Conservation (phyloP, 768 basidiomycete genomes). For the Lactarius deliciosus region DNA sequence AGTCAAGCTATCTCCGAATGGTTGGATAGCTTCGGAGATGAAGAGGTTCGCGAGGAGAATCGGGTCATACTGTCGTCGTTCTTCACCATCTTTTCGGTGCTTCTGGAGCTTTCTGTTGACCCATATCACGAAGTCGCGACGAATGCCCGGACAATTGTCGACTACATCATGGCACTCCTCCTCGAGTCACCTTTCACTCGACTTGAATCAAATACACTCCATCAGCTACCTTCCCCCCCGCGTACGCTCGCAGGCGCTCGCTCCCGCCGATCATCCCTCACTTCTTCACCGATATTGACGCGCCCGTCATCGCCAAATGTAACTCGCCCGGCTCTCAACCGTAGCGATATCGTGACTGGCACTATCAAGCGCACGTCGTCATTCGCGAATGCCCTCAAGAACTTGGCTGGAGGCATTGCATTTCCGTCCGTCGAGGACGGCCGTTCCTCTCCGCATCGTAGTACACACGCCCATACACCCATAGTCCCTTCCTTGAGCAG, state of each 20-base stretch:
- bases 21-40: constrained; percentile 68
- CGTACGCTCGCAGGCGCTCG: constrained; percentile 36
- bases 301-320: constrained; percentile 48
- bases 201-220: constrained; percentile 66
- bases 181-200: constrained; percentile 85
- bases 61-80: constrained; percentile 86
- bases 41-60: constrained; percentile 70
- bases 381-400: constrained; percentile 73
- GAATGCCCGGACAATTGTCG: constrained; percentile 86
- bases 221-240: constrained; percentile 45
- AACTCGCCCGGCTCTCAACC: constrained; percentile 49
- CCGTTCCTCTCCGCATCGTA: constrained; percentile 41
- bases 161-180: constrained; percentile 88
- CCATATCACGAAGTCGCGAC: constrained; percentile 91
- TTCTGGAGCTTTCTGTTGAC: constrained; percentile 90
- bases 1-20: constrained; percentile 73
- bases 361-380: constrained; percentile 76
- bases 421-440: constrained; percentile 66
- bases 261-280: constrained; percentile 49
- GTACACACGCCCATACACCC: constrained; percentile 31
- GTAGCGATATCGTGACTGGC: constrained; percentile 62
- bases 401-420: constrained; percentile 65
- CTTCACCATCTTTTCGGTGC: constrained; percentile 86
- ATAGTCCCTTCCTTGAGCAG: constrained; percentile 34
- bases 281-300: constrained; percentile 44